Percentiles rank a stretch among this genome's conserved stretches.
Conservation (phyloP, 73 alveolate species). For the Symbiodinium pilosum region DNA sequence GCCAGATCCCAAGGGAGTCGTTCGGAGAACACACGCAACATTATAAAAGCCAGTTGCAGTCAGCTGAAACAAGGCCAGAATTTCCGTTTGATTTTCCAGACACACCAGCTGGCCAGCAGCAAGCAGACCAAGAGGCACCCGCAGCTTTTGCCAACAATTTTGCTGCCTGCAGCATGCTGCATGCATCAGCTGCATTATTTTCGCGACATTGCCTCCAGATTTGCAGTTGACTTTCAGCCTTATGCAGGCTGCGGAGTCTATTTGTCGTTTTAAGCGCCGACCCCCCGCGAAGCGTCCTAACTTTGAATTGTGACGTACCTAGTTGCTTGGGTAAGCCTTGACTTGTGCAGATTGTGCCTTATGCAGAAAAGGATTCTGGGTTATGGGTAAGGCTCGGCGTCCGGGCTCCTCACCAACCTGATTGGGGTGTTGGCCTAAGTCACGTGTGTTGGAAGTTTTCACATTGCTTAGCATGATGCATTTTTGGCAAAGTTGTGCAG, state of each 20-base stretch:
- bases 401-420: slow-evolving; percentile 47
- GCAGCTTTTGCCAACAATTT: too few relatives aligned
- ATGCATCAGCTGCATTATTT: too few relatives aligned
- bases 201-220: too few relatives aligned
- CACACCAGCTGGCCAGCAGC: slow-evolving; percentile 63
- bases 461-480: background rate
- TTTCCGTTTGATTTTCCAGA: slow-evolving; percentile 90
- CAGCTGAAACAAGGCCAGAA: slow-evolving; percentile 42
- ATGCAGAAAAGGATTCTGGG: background rate
- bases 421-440: slow-evolving; percentile 24
- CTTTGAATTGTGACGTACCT: background rate
- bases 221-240: too few relatives aligned
- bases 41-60: too few relatives aligned
- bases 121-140: slow-evolving; percentile 27
- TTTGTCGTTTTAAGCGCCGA: background rate
- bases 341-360: background rate
- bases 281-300: slow-evolving; percentile 86
- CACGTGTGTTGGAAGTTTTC: background rate
- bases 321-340: too few relatives aligned
- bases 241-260: slow-evolving; percentile 39
- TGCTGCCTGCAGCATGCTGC: too few relatives aligned
- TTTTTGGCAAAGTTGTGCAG: background rate
- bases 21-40: background rate
- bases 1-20: background rate
- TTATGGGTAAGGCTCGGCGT: slow-evolving; percentile 32